Evolutionary conservation across 2,329 filamentous ascomycete species (phyloP).

Genomic region (Coniochaeta sp.): DNA sequence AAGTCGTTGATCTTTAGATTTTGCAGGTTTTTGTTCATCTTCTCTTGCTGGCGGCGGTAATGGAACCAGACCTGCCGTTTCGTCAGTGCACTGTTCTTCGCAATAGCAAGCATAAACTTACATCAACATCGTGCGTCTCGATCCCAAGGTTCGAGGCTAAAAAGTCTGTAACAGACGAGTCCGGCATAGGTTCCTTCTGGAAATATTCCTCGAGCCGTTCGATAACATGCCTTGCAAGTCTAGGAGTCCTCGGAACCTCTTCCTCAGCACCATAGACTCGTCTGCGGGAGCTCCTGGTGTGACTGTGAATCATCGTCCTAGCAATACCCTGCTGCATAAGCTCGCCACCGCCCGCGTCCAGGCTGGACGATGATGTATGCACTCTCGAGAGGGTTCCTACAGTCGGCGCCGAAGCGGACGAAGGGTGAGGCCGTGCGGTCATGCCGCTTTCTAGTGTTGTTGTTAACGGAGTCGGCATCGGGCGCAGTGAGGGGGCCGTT

Average conservation of each 20-base stretch:
- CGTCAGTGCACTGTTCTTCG: not conserved
- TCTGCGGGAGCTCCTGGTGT: not conserved
- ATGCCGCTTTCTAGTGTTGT: not conserved
- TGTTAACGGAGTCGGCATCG: not conserved
- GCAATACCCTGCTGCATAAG: not conserved
- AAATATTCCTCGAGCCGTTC: constrained; percentile 46
- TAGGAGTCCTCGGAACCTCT: constrained; percentile 16
- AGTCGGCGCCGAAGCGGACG: not conserved
- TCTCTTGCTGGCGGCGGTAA: constrained; percentile 41
- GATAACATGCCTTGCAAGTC: constrained; percentile 40
- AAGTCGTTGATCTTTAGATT: constrained; percentile 32
- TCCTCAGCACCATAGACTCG: not conserved
- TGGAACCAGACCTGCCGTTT: constrained; percentile 39
- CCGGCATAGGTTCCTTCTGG: constrained; percentile 36
- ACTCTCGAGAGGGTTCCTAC: not conserved
- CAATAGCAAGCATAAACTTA: constrained; percentile 17
- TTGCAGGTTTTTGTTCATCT: constrained; percentile 35
- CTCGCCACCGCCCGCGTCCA: not conserved
- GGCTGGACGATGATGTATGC: not conserved
- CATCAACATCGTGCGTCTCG: constrained; percentile 41
- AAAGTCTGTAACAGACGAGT: constrained; percentile 41
- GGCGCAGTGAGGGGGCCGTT: not conserved
- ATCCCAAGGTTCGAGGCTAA: constrained; percentile 47
- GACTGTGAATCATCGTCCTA: not conserved
- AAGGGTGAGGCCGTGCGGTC: not conserved